phyloP scores from a whole-genome alignment of 2,329 filamentous ascomycete species.

The Scleromitrula shiraiana region DNA sequence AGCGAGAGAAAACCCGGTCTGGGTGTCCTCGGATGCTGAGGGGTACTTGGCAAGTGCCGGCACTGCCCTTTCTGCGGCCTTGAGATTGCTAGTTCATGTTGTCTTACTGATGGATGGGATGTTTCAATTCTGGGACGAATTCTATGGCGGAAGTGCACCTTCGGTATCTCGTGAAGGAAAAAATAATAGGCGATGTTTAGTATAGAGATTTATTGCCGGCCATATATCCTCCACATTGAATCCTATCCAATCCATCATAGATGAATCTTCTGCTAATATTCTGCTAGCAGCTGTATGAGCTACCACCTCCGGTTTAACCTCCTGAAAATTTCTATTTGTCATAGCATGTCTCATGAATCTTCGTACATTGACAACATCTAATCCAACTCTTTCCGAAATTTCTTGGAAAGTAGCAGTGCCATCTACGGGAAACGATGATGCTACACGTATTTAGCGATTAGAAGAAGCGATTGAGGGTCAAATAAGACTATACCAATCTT shows the following conservation, averaged over 20 bases:
- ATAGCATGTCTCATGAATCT: conserved; percentile 48
- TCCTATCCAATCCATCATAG: conserved; percentile 45
- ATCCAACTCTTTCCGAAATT: conserved; percentile 37
- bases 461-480: not conserved
- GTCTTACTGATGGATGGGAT: not conserved
- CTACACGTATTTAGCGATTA: conserved; percentile 28
- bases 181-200: no score
- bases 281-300: conserved; percentile 48
- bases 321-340: conserved; percentile 48
- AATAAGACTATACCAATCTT: conserved; percentile 35
- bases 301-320: conserved; percentile 42
- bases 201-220: conserved; percentile 14
- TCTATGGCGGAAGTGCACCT: no score
- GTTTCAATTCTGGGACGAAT: not conserved
- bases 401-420: conserved; percentile 38
- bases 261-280: conserved; percentile 40
- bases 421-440: conserved; percentile 42
- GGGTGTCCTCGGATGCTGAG: conserved; percentile 40
- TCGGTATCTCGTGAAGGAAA: no score
- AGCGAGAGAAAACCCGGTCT: conserved; percentile 44
- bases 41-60: conserved; percentile 38
- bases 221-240: conserved; percentile 47
- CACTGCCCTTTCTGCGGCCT: conserved; percentile 40
- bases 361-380: conserved; percentile 43
- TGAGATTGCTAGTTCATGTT: conserved; percentile 20